Evolutionary conservation across 2,329 filamentous ascomycete genomes (phyloP), one percentile per base, ranked within the genome.

Genomic region (Aspergillus sp.): DNA sequence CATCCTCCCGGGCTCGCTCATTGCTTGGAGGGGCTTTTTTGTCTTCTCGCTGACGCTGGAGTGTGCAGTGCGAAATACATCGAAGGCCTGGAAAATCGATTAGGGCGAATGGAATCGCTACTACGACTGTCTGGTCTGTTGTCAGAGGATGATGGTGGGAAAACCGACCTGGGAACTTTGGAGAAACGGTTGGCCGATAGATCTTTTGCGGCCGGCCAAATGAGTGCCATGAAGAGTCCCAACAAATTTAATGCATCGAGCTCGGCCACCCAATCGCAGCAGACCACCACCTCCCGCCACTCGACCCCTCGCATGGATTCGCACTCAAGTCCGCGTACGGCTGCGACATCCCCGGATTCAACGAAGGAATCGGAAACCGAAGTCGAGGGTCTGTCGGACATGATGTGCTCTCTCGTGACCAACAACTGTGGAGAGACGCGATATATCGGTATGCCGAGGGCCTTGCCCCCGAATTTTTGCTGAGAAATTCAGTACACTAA

Each of bases 321-420:
- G 24, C 72, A 77, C 45, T 77, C 81, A 4, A 84, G 81, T 60
- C 84, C 84, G 2, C 77, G 73, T 47, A 84, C 82, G 52, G 73
- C 77, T 26, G 75, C 79, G 26, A 78, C 81, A 14, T 84, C 84
- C 11, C 82, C 84, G 16, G 81, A 83, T 55, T 82, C 81, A 2
- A 73, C 78, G 46, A 83, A 81, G 55, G 81, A 79, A 64, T 80
- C 79, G 14, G 84, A 87, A 66, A 83, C 89, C 65, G 90, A 96
- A 69, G 90, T 96, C 1, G 93, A 96, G 73, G 88, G 88, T 1
- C 78, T 99, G 58, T 96, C 94, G 1, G 95, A 99, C 78, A 95
- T 97, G 90, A 98, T 99, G 95, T 98, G 94, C 76, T 97, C 93
- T 2, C 80, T 99, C 32, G 93, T 99, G 31, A 98, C 94, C 1